These are phyloP conservation scores for Brettanomyces anomalus DNA, from an alignment of 805 yeast species.

Conservation along the genomic window DNA sequence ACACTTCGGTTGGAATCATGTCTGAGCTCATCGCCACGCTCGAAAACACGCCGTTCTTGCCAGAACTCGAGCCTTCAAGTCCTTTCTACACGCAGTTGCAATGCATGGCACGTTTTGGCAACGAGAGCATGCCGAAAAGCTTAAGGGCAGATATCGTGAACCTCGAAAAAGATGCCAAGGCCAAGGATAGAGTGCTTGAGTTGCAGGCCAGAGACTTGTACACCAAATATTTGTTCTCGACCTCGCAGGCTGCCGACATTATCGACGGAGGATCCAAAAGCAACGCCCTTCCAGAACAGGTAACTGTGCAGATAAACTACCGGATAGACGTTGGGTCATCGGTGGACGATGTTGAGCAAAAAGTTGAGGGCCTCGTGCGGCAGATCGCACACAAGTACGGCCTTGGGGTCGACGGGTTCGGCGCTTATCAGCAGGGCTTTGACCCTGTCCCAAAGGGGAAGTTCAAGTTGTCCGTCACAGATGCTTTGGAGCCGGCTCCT, in stretches of 20 bases:
- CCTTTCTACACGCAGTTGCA: conserved; percentile 36
- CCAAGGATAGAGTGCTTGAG: conserved; percentile 30
- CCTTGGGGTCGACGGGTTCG: conserved; percentile 21
- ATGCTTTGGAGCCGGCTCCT: conserved; percentile 35
- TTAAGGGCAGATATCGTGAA: conserved; percentile 30
- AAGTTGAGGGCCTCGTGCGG: conserved; percentile 24
- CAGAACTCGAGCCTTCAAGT: conserved; percentile 32
- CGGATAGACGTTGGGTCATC: conserved; percentile 38
- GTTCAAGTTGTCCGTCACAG: conserved; percentile 11
- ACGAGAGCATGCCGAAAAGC: conserved; percentile 21
- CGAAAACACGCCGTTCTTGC: conserved; percentile 25
- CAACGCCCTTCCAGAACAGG: conserved; percentile 43
- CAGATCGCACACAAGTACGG: conserved; percentile 28
- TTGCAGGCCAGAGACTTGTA: conserved; percentile 21
- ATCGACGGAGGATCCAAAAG: conserved; percentile 40
- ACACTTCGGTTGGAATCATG: conserved; percentile 40
- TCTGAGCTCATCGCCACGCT: conserved; percentile 31
- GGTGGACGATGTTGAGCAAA: conserved; percentile 25
- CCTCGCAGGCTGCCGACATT: conserved; percentile 42
- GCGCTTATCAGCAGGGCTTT: not conserved
- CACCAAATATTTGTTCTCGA: conserved; percentile 31
- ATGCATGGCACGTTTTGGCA: conserved; percentile 38
- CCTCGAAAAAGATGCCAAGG: conserved; percentile 25
- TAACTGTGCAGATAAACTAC: conserved; percentile 33
- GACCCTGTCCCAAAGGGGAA: conserved; percentile 16